A percentile compares a stretch with the other conserved stretches of the same genome.
These are phyloP conservation scores for Alnus rubra DNA, from an alignment of 306 rosid species.

Conservation along the genomic window DNA sequence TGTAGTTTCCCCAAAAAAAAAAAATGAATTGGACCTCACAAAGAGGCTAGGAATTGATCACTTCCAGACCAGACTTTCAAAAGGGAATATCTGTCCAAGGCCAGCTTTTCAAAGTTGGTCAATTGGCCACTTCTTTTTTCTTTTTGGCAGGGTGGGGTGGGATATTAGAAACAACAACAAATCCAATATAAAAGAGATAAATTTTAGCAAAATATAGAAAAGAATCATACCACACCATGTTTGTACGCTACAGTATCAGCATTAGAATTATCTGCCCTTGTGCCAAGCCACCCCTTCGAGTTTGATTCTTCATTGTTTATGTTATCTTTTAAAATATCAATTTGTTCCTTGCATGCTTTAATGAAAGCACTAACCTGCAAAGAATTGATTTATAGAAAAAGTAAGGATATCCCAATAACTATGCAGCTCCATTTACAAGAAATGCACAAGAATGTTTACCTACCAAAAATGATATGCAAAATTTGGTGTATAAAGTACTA, in stretches of 20 bases:
- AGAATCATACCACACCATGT: constrained; percentile 92
- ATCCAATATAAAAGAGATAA: constrained; percentile 5
- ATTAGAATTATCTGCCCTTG: constrained; percentile 55
- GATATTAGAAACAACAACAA: background rate
- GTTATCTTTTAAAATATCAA: constrained; percentile 78
- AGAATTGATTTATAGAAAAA: constrained; percentile 19
- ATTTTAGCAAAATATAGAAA: constrained; percentile 17
- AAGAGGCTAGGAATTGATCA: background rate
- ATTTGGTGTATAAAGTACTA: background rate
- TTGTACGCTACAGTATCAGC: constrained; percentile 90
- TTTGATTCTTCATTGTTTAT: constrained; percentile 65
- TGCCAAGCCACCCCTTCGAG: constrained; percentile 90
- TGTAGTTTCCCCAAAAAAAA: background rate
- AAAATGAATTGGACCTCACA: background rate
- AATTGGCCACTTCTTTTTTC: background rate
- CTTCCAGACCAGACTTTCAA: background rate
- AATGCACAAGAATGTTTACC: constrained; percentile 1
- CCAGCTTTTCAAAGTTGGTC: background rate
- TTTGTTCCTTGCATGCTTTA: constrained; percentile 92
- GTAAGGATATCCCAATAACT: constrained; percentile 12
- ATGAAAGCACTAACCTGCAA: constrained; percentile 84
- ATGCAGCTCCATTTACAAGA: constrained; percentile 14
- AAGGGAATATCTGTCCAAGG: background rate
- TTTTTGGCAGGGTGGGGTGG: background rate
- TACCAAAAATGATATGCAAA: background rate